These are phyloP conservation scores for Diaporthe ilicicola DNA, from an alignment of 2,329 filamentous ascomycete species.

Conservation along the genomic window DNA sequence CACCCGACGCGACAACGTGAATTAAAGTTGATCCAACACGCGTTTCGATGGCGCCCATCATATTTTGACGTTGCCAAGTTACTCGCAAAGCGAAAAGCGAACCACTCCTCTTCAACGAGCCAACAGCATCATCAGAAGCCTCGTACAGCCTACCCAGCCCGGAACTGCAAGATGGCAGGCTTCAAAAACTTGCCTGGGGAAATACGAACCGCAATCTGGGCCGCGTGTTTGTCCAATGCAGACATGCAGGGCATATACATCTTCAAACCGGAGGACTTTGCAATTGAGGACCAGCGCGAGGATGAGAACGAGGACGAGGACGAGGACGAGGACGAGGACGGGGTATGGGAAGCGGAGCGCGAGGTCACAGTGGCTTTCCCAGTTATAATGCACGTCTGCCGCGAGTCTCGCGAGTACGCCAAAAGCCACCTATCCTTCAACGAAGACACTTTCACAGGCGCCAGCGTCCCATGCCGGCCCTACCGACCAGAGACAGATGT, in stretches of 20 bases:
- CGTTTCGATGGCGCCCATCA: neutral
- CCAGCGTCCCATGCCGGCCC: neutral
- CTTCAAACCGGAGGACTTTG: constrained; percentile 5
- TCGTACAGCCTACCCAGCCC: neutral
- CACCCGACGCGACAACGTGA: neutral
- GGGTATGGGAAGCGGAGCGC: neutral
- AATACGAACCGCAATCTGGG: neutral
- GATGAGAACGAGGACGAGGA: neutral
- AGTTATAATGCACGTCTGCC: constrained; percentile 15
- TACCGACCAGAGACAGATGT: constrained; percentile 12
- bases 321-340: neutral
- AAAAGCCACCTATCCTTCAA: neutral
- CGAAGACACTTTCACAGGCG: neutral
- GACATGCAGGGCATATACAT: constrained; percentile 4
- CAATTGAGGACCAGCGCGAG: neutral
- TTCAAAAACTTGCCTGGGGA: constrained; percentile 8
- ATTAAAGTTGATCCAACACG: neutral
- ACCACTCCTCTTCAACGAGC: neutral
- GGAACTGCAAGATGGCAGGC: neutral
- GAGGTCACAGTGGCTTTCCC: constrained; percentile 10
- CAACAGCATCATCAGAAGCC: neutral
- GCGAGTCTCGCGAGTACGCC: constrained; percentile 20
- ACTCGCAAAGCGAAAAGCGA: neutral
- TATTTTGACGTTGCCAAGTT: neutral
- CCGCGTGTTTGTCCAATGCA: neutral